These are phyloP conservation scores for Phytopythium aichiense DNA, from an alignment of 352 stramenopile genomes.

Conservation along the genomic window DNA sequence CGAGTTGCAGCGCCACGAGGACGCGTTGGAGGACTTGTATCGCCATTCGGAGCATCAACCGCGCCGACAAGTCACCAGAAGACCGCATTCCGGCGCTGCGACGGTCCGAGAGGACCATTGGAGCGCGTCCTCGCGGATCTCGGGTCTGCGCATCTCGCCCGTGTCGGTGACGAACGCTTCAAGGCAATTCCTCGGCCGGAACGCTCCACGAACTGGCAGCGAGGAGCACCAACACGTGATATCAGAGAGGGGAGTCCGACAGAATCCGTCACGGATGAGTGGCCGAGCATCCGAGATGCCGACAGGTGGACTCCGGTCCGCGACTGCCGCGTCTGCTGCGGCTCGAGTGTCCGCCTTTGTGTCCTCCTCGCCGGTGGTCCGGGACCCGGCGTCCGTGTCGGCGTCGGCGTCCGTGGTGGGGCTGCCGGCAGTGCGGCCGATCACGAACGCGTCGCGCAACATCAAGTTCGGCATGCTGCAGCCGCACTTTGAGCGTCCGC, in stretches of 20 bases:
- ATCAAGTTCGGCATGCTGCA: constrained; percentile 57
- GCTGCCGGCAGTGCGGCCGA: constrained; percentile 17
- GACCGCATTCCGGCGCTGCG: neutral
- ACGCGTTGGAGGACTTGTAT: neutral
- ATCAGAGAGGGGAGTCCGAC: neutral
- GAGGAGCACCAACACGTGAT: neutral
- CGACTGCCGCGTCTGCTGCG: neutral
- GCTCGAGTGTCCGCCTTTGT: neutral
- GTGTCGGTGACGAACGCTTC: neutral
- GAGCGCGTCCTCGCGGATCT: neutral
- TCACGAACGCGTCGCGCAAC: constrained; percentile 41
- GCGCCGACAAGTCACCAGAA: neutral
- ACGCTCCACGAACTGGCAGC: neutral
- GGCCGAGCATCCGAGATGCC: neutral
- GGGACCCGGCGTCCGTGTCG: neutral
- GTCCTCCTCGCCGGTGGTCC: neutral
- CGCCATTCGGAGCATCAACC: neutral
- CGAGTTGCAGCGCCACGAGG: neutral
- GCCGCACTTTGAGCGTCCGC: constrained; percentile 48
- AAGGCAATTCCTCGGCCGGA: neutral
- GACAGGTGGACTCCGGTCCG: neutral
- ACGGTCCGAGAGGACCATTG: neutral
- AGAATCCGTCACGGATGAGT: neutral
- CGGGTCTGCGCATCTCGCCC: constrained; percentile 2
- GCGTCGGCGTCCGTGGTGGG: neutral